Evolutionary conservation across 768 basidiomycete species (phyloP).

Genomic region (Pisolithus tinctorius): DNA sequence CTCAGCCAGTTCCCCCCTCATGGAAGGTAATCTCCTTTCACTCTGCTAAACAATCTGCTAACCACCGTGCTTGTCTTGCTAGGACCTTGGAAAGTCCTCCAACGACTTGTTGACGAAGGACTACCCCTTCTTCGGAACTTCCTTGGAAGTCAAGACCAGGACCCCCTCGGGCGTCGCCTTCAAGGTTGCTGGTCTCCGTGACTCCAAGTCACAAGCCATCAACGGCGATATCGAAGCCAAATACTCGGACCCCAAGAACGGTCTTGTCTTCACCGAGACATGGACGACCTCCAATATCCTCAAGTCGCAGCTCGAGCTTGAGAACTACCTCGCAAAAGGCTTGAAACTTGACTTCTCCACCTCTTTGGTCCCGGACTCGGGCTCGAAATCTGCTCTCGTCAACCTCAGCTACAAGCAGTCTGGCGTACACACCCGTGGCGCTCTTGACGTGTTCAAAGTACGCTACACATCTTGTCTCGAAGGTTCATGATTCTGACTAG

Average conservation of each 20-base stretch:
- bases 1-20: constrained; percentile 94
- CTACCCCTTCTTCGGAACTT: constrained; percentile 69
- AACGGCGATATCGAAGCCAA: constrained; percentile 93
- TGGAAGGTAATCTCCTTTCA: constrained; percentile 66
- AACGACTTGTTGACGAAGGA: constrained; percentile 92
- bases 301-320: constrained; percentile 87
- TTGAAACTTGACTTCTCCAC: constrained; percentile 91
- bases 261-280: constrained; percentile 87
- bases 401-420: constrained; percentile 93
- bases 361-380: constrained; percentile 80
- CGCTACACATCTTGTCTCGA: constrained; percentile 12
- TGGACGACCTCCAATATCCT: constrained; percentile 96
- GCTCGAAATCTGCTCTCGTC: constrained; percentile 76
- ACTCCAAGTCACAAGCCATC: constrained; percentile 70
- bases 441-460: constrained; percentile 93
- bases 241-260: constrained; percentile 86
- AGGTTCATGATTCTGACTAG: background rate
- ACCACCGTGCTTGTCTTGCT: constrained; percentile 1
- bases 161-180: constrained; percentile 88
- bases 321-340: constrained; percentile 95
- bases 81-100: constrained; percentile 97
- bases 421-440: constrained; percentile 85
- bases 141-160: constrained; percentile 83
- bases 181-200: constrained; percentile 83
- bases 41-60: background rate